Base-by-base conservation (phyloP, 805 yeast genomes). In the Dipodascopsis uninucleata region DNA sequence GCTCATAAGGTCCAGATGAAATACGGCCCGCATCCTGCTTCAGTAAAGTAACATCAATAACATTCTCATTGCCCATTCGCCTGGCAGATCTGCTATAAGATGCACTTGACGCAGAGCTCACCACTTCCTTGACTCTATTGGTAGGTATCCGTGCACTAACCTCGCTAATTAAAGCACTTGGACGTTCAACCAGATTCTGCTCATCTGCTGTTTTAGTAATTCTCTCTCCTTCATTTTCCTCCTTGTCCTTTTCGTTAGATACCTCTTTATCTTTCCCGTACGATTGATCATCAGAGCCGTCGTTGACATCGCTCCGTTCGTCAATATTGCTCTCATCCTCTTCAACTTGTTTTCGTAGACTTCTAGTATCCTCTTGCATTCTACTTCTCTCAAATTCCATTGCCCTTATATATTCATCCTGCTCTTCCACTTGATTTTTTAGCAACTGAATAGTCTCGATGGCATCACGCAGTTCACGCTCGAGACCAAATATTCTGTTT, bases 341-440 rank as follows among this genome's bases (percentile, higher is more conserved):
- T n/a, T n/a, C n/a, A n/a, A n/a, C n/a, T n/a, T n/a, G n/a, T n/a
- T n/a, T n/a, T n/a, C n/a, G n/a, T n/a, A n/a, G n/a, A n/a, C n/a
- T n/a, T n/a, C n/a, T n/a, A n/a, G n/a, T n/a, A n/a, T n/a, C n/a
- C n/a, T 38, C 29, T 32, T 39, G 36, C 24, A 16, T 32, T 14
- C 14, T 25, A 6, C 31, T 24, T 17, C 32, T 34, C 1, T 38
- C 48, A 24, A 43, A 38, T 23, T 47, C 52, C 48, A 47, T 31
- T 7, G 43, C 40, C 6, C 52, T 39, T 12, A 47, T 43, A 25
- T 38, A 43, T 14, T 47, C 52, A 25, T 47, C 52, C 34, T 47
- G 52, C 25, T 47, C 52, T 20, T 24, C 36, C 10, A 47, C 29
- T 12, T 28, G 23, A 26, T 43, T 47, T 10, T 39, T 26, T 18